phyloP scores from a whole-genome alignment of 352 stramenopile species.

The Phytophthora colocasiae region DNA sequence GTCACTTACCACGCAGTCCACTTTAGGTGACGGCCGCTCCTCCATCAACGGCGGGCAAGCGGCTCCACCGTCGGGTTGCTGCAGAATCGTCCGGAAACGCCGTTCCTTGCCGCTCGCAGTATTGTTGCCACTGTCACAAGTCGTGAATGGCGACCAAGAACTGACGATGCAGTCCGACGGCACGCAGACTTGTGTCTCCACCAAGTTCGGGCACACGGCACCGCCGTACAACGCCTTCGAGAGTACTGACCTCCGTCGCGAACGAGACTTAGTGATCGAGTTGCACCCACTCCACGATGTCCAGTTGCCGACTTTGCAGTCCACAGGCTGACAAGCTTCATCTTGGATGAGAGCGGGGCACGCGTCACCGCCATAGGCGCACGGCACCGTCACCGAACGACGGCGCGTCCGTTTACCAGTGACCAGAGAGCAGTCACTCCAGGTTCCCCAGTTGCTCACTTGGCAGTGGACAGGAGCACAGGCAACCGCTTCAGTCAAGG shows the following conservation, averaged over 20 bases:
- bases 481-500: slow-evolving; percentile 36
- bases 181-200: slow-evolving; percentile 43
- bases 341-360: slow-evolving; percentile 50
- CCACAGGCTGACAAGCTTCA: slow-evolving; percentile 46
- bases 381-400: slow-evolving; percentile 35
- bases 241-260: slow-evolving; percentile 45
- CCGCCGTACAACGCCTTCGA: slow-evolving; percentile 43
- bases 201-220: slow-evolving; percentile 39
- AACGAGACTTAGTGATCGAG: slow-evolving; percentile 43
- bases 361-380: slow-evolving; percentile 43
- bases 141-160: slow-evolving; percentile 59
- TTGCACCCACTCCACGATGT: slow-evolving; percentile 49
- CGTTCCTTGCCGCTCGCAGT: slow-evolving; percentile 21
- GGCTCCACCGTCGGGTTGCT: slow-evolving; percentile 47
- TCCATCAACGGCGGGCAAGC: slow-evolving; percentile 55
- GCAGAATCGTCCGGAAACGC: slow-evolving; percentile 47
- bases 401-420: slow-evolving; percentile 50
- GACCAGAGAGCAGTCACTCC: slow-evolving; percentile 43
- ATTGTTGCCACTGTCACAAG: slow-evolving; percentile 40
- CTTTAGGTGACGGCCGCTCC: slow-evolving; percentile 43
- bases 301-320: slow-evolving; percentile 59
- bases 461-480: slow-evolving; percentile 58
- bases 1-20: slow-evolving; percentile 51
- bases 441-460: slow-evolving; percentile 61
- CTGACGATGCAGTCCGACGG: slow-evolving; percentile 54